Evolutionary conservation across 768 basidiomycete species (phyloP), one percentile per base, ranked within the genome.

Genomic region (Amanita rubescens): DNA sequence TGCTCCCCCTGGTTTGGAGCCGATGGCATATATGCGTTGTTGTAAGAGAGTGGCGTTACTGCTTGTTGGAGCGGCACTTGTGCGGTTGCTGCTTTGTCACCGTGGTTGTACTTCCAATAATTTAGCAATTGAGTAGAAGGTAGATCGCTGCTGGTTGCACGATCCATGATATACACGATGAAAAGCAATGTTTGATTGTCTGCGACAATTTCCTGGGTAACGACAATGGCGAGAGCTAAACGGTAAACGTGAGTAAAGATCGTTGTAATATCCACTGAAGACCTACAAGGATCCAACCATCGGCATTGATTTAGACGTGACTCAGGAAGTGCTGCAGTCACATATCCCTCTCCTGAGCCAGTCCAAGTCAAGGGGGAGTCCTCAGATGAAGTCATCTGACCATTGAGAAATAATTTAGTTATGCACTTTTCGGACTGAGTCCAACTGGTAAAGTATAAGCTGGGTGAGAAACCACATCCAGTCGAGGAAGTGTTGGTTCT

Each of bases 171-270:
- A 65, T 87, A 89, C 46, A 82, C 73, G 58, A 88, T 69, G 59
- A 76, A 78, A 49, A 87, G 77, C 49, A 87, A 69, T 15, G 80
- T 75, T 57, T 77, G 75, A 59, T 77, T 77, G 68, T 88, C 85
- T 53, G 81, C 75, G 53, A 81, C 71, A 59, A 90, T 70, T 69
- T 88, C 80, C 69, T 90, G 88, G 27, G 80, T 80, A 64, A 90
- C 74, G 41, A 66, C 75, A n/a, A 76, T 78, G 51, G 76, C 71
- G 55, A 74, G 64, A 59, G 70, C 80, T 82, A 15, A 10, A 38
- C n/a, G 9, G 3, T 5, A n/a, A n/a, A 9, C 2, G n/a, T 50
- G 2, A 50, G 25, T 12, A 27, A 15, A 39, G 14, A 11, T 34
- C 12, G 11, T n/a, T 33, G n/a, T 55, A 42, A 50, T 49, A 34